A percentile compares a stretch with the other conserved stretches of the same genome.
These are phyloP conservation scores for Orbilia quercus DNA, from an alignment of 2,329 filamentous ascomycete species.

Conservation along the genomic window DNA sequence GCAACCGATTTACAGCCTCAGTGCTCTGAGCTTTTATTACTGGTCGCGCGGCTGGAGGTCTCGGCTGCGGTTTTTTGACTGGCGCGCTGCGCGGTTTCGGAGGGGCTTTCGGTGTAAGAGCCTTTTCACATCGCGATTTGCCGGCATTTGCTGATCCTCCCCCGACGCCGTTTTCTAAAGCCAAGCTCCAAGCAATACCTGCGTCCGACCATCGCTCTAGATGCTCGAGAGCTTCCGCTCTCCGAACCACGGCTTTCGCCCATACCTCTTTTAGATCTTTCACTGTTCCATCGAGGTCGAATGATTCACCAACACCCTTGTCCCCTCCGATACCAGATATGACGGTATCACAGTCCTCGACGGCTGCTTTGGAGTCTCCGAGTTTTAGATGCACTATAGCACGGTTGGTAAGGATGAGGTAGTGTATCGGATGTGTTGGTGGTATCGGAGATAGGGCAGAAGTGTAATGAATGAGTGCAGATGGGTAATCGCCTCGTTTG, in stretches of 20 bases:
- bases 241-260: constrained; percentile 91
- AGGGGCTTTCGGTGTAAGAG: constrained; percentile 75
- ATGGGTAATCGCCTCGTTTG: constrained; percentile 90
- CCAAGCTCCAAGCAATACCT: constrained; percentile 79
- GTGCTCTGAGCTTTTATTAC: constrained; percentile 67
- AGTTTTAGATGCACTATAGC: constrained; percentile 90
- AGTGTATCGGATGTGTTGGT: constrained; percentile 80
- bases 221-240: constrained; percentile 94
- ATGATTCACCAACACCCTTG: constrained; percentile 81
- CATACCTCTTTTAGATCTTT: constrained; percentile 94
- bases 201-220: constrained; percentile 95
- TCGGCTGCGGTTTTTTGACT: constrained; percentile 60
- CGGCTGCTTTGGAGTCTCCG: constrained; percentile 87
- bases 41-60: constrained; percentile 63
- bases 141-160: constrained; percentile 85
- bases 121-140: constrained; percentile 87
- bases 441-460: constrained; percentile 80
- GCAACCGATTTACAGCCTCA: constrained; percentile 83
- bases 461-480: constrained; percentile 84
- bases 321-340: constrained; percentile 81
- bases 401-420: constrained; percentile 91
- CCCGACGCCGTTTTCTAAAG: constrained; percentile 86
- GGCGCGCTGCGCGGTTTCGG: constrained; percentile 67
- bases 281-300: constrained; percentile 75
- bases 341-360: constrained; percentile 84